Evolutionary conservation across 2,329 filamentous ascomycete species (phyloP), one percentile per base, ranked within the genome.

Genomic region (Arachnomyces sp.): DNA sequence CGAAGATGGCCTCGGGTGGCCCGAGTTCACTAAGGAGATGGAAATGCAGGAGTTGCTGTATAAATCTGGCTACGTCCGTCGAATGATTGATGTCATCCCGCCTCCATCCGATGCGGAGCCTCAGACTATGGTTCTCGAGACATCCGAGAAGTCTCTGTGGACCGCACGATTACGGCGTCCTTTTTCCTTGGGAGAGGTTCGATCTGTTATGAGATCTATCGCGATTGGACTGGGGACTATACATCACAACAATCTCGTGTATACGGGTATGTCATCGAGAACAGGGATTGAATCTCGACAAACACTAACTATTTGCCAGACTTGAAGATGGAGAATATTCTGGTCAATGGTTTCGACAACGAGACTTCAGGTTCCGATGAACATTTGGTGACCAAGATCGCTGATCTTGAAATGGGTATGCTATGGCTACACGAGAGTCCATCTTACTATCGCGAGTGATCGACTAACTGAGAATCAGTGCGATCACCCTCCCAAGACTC

Each of bases 291-390:
- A 25, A 25, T 25, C 20, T 25, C 9, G 9, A 25, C n/a, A n/a
- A n/a, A 12, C 36, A 38, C 28, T 5, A 7, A 38, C 4, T 18
- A 28, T 20, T n/a, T 13, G n/a, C n/a, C 31, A 39, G 40, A 42
- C 18, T 38, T 38, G 18, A 42, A 42, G 31, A 42, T 42, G 40
- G 40, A 42, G 35, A 42, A 42, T 18, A 30, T 42, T 12, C 35
- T 43, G 3, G 14, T 39, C 14, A 31, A 14, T 25, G 40, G 40
- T 16, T 39, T 43, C n/a, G 18, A 39, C 13, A 43, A 38, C 34
- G 40, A 39, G 36, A 43, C 13, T 4, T 29, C 36, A 34, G 36
- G 36, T n/a, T 43, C 30, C 31, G 36, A 31, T 37, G 39, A 41
- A 32, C 4, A 16, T 18, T 17, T 41, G 25, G 39, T 43, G 35